Evolutionary conservation across 2,329 filamentous ascomycete species (phyloP), one percentile per base, ranked within the genome.

Genomic region (Aureobasidium subglaciale): DNA sequence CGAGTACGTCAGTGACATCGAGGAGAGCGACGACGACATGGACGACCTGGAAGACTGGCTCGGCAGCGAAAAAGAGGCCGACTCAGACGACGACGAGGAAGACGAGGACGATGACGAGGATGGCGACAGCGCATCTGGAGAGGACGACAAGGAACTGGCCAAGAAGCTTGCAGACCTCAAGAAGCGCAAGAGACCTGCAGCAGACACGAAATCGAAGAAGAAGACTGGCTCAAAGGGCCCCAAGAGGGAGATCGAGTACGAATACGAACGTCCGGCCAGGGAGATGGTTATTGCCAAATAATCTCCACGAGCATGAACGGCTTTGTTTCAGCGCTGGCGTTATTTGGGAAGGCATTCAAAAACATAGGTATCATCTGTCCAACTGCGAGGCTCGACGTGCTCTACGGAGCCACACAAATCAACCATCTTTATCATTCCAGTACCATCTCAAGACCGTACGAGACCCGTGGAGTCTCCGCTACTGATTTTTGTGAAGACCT

Each of bases 1-100:
- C 43, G 90, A 97, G 75, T 97, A 96, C 65, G 89, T 97, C 57
- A 92, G 88, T 66, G 93, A 96, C 69, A 74, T 95, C 56, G 93
- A 91, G 43, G 74, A 77, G 60, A 73, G 70, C 67, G 88, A 91
- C 59, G 75, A 81, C 59, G 80, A 82, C 66, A 81, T 97, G 53
- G 89, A 96, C 70, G 92, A 97, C 66, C 81, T 97, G 49, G 88
- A 97, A 71, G 92, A 97, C 67, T 97, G 92, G 92, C 78, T 96
- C 48, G 90, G 86, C 63, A 82, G 79, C 58, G 77, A 71, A 34
- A 73, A 73, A 29, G 74, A 73, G 4, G 73, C 74, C 3, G 64
- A 61, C n/a, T 74, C 83, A 15, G 75, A 73, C 5, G 79, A 79
- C 5, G 79, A 78, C 6, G 80, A 81, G 30, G 74, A 81, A n/a